Evolutionary conservation across 768 basidiomycete genomes (phyloP).

Genomic region (Tylopilus sp.): DNA sequence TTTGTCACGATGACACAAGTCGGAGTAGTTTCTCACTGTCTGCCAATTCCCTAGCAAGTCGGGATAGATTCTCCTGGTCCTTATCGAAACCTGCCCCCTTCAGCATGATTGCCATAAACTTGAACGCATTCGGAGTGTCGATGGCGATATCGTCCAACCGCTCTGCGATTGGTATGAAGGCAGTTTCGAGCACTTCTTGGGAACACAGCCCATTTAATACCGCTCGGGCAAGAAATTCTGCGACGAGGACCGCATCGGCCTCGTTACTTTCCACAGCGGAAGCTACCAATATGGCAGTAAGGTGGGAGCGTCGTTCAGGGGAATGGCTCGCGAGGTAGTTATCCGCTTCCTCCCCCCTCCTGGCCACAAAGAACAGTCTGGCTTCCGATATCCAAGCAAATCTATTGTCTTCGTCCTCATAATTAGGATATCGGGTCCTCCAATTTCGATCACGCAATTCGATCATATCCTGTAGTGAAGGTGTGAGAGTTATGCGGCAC

Average conservation of each 20-base stretch:
- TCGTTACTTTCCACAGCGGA: conserved; percentile 80
- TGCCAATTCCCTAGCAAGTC: conserved; percentile 58
- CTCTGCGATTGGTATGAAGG: conserved; percentile 67
- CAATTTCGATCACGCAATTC: too few relatives aligned
- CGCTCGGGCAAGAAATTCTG: conserved; percentile 66
- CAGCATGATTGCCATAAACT: conserved; percentile 70
- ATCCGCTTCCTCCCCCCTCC: conserved; percentile 84
- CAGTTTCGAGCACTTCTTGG: conserved; percentile 64
- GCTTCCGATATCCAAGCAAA: too few relatives aligned
- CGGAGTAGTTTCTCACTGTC: conserved; percentile 58
- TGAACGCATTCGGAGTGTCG: conserved; percentile 85
- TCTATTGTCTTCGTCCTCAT: too few relatives aligned
- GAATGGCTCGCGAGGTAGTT: conserved; percentile 79
- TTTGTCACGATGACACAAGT: conserved; percentile 48
- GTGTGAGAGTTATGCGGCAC: too few relatives aligned
- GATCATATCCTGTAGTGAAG: too few relatives aligned
- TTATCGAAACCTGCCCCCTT: conserved; percentile 59
- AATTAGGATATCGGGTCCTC: too few relatives aligned
- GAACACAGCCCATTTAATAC: conserved; percentile 59
- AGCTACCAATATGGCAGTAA: conserved; percentile 74
- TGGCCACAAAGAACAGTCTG: conserved; percentile 83
- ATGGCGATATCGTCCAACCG: conserved; percentile 84
- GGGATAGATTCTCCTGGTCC: conserved; percentile 54
- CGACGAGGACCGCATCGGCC: conserved; percentile 73
- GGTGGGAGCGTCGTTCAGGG: conserved; percentile 51